phyloP scores from a whole-genome alignment of 2,329 filamentous ascomycete species.

The Magnaporthiopsis poae region DNA sequence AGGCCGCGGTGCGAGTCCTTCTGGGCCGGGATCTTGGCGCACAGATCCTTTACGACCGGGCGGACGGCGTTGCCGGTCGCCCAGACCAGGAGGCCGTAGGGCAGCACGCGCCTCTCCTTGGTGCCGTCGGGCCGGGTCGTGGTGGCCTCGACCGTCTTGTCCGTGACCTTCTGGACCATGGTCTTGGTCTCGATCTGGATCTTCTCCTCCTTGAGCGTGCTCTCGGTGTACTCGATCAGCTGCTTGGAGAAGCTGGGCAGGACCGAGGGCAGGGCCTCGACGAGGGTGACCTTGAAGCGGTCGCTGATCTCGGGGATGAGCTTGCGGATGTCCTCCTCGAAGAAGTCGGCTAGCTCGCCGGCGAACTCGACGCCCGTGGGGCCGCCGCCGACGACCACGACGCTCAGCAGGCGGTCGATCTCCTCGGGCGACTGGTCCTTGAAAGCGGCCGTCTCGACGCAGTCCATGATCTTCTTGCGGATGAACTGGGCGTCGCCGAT shows the following conservation, averaged over 20 bases:
- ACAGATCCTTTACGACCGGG: slow-evolving; percentile 80
- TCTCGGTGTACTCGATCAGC: slow-evolving; percentile 97
- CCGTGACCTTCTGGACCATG: slow-evolving; percentile 94
- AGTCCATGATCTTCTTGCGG: slow-evolving; percentile 99
- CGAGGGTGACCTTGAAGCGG: slow-evolving; percentile 93
- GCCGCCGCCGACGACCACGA: slow-evolving; percentile 90
- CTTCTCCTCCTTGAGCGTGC: slow-evolving; percentile 96
- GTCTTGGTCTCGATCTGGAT: slow-evolving; percentile 97
- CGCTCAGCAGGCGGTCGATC: slow-evolving; percentile 87
- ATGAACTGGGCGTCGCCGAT: slow-evolving; percentile 92
- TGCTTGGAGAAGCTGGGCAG: slow-evolving; percentile 98
- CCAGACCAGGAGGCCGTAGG: slow-evolving; percentile 95
- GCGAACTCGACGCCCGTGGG: slow-evolving; percentile 97
- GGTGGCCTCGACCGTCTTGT: slow-evolving; percentile 87
- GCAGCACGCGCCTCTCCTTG: slow-evolving; percentile 72
- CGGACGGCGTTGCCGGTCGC: slow-evolving; percentile 93
- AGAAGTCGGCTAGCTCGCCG: slow-evolving; percentile 96
- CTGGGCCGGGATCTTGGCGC: slow-evolving; percentile 84
- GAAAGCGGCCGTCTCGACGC: slow-evolving; percentile 95
- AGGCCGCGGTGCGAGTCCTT: slow-evolving; percentile 90
- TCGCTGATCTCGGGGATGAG: slow-evolving; percentile 91
- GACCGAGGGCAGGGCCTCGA: slow-evolving; percentile 92
- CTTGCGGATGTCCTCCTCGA: slow-evolving; percentile 95
- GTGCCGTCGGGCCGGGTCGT: slow-evolving; percentile 69
- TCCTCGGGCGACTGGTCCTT: slow-evolving; percentile 87